Evolutionary conservation across 306 rosid species (phyloP), one percentile per base, ranked within the genome.

Genomic region (Ormosia semicastrata): DNA sequence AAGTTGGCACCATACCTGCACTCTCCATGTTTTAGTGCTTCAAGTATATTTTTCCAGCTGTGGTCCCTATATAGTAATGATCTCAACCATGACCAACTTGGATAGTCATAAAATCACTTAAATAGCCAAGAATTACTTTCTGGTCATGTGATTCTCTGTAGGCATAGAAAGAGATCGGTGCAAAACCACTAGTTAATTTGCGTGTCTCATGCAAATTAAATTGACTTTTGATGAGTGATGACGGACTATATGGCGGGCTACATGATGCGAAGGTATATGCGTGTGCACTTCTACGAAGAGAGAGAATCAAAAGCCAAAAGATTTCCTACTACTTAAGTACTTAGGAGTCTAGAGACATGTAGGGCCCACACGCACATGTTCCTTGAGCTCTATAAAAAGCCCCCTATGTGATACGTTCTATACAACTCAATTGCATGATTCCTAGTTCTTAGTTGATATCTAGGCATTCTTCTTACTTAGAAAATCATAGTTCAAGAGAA

Each of bases 31-130:
- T 65, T 65, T 6, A 41, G 8, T 2, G 53, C n/a, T 8, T 66
- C 41, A 66, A 66, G 7, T 17, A 37, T 30, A 39, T 14, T 65
- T 65, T 65, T 65, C 49, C 10, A 34, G 69, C 11, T 60, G 24
- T 24, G 24, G 24, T 24, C 24, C 24, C 24, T 24, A 24, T 24
- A 66, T 7, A n/a, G 54, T 47, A 14, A 40, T 56, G 12, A 15
- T 34, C 56, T 53, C 75, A 74, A 66, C 44, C 54, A 40, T 53
- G 10, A 66, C 39, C 58, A 78, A 37, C 33, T 66, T 70, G 63
- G 71, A 71, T 40, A 72, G 78, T 46, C 50, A 11, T 70, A 46
- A 79, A 79, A 33, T 24, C 14, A 46, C 49, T 58, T 54, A 49
- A 79, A 12, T 6, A 15, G 47, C 17, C 59, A 56, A 56, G 4